Evolutionary conservation across 768 basidiomycete species (phyloP), one percentile per base, ranked within the genome.

Genomic region (Rubroboletus pulcherrimus): DNA sequence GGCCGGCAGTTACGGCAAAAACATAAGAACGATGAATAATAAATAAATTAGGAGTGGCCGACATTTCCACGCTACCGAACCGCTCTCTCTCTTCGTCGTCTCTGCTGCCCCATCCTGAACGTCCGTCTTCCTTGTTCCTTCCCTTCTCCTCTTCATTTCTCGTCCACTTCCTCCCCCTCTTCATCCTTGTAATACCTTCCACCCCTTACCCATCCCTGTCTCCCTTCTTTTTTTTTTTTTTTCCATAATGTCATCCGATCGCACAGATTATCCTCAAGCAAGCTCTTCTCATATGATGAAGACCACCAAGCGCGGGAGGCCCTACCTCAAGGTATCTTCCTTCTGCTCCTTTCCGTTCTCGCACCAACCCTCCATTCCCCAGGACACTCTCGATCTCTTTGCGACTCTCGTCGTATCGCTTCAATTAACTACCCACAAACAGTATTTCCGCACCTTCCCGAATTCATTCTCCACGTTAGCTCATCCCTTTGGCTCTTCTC

Each of bases 381-480:
- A 99, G 97, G 97, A 99, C 73, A 97, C 94, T 41, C 87, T 98
- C 61, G 97, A 99, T 76, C 85, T 99, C 37, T 98, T 97, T 66
- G 94, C 97, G 38, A 99, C 97, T 24, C 83, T 99, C 65, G 80
- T 99, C 66, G 93, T 98, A 40, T 97, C 94, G 39, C 82, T 99
- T 19, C 84, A 93, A 66, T 82, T 99, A 42, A 80, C 81, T 19
- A 85, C 86, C 12, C 93, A 98, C 73, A 91, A 96, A 61, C 93
- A 96, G 66, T 98, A 97, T 77, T 98, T 98, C 81, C 87, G 93
- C 56, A 88, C 86, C 30, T 98, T 93, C 71, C 83, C 89, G 42
- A 93, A 98, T 74, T 92, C 92, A 3, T 99, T 99, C 74, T 86
- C 93, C 51, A 97, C 95, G 94, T 98, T 58, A 64, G 93, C 81